A percentile compares a stretch with the other conserved stretches of the same genome.
Conservation (phyloP, 202 grass and related monocot species). For the Brachypodium distachyon region DNA sequence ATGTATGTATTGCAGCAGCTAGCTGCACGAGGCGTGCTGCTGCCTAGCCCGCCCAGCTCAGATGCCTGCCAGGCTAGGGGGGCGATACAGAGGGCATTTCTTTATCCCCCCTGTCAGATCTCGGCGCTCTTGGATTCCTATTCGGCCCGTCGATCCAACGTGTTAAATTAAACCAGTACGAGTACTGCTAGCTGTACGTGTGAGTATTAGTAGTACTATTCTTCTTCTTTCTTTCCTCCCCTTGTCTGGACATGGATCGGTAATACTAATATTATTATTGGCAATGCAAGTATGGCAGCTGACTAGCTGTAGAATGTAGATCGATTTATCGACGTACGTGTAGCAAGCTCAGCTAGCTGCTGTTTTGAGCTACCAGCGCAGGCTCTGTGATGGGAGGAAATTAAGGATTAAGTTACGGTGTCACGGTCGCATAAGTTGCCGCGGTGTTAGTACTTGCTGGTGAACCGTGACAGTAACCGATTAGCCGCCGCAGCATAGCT, state of each 20-base stretch:
- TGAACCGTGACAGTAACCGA: neutral
- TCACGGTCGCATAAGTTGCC: neutral
- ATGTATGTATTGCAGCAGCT: neutral
- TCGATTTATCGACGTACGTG: too few species aligned
- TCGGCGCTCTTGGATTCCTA: slow-evolving; percentile 7
- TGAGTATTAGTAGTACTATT: too few species aligned
- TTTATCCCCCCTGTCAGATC: slow-evolving; percentile 11
- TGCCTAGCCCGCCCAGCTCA: slow-evolving; percentile 31
- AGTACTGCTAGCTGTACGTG: too few species aligned
- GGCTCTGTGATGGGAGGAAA: neutral
- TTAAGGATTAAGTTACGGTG: neutral
- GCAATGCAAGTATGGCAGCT: too few species aligned
- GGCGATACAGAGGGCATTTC: slow-evolving; percentile 7
- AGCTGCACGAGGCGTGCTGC: too few species aligned
- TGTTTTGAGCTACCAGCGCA: too few species aligned
- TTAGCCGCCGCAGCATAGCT: neutral
- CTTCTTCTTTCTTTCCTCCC: neutral
- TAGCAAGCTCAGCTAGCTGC: too few species aligned
- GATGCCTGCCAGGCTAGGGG: slow-evolving; percentile 31
- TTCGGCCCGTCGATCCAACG: neutral
- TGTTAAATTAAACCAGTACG: too few species aligned
- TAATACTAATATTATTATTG: too few species aligned
- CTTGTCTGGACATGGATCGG: neutral
- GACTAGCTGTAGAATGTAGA: too few species aligned
- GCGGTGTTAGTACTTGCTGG: neutral